Evolutionary conservation across 176 grass and related monocot species (phyloP).

Genomic region (Canna indica): DNA sequence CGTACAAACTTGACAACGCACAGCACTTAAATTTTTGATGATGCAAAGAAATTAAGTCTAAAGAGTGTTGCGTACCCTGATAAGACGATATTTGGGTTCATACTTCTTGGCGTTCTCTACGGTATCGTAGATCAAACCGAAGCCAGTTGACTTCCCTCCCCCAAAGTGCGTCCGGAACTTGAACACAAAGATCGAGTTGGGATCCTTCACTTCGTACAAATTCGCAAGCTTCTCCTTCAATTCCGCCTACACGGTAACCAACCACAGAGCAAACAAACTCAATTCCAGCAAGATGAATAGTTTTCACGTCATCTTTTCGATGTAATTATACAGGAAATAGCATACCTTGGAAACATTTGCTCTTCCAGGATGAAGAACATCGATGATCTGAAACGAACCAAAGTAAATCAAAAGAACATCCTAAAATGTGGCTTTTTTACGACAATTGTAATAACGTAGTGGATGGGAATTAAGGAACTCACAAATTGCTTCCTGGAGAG

Average conservation of each 20-base stretch:
- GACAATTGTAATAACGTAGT: background rate
- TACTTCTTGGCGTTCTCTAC: conserved; percentile 18
- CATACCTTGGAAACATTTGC: conserved; percentile 16
- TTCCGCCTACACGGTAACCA: background rate
- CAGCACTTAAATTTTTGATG: too few species aligned
- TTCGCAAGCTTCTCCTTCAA: conserved; percentile 18
- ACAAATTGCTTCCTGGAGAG: conserved; percentile 7
- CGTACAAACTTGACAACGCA: background rate
- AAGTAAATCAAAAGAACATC: background rate
- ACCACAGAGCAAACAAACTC: background rate
- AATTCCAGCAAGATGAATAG: background rate
- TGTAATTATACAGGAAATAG: background rate
- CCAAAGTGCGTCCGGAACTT: conserved; percentile 18
- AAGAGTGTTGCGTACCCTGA: background rate
- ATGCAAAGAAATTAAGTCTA: too few species aligned
- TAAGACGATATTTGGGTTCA: conserved; percentile 19
- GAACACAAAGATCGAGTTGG: conserved; percentile 13
- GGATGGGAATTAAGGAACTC: background rate
- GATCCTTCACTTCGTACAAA: conserved; percentile 14
- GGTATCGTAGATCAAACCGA: conserved; percentile 8
- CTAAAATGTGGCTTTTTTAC: background rate
- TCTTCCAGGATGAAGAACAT: conserved; percentile 14
- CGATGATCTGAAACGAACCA: conserved; percentile 6
- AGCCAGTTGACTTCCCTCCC: conserved; percentile 12
- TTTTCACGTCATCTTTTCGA: too few species aligned